Evolutionary conservation across 192 early-diverging fungal species (phyloP).

Genomic region (Dimargaris xerosporica): DNA sequence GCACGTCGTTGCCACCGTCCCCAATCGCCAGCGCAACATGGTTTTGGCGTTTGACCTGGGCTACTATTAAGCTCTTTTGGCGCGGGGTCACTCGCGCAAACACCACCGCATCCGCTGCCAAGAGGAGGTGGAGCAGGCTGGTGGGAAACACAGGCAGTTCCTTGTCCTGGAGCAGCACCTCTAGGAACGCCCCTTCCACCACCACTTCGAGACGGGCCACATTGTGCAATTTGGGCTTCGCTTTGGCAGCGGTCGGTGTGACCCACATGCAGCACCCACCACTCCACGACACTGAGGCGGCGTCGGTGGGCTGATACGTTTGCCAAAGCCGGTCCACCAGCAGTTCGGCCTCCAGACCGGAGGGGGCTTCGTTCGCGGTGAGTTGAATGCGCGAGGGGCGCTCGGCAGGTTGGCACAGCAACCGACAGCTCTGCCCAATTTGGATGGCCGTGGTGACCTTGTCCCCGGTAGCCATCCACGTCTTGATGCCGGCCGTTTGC

Average conservation of each 20-base stretch:
- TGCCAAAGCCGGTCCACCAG: conserved; percentile 49
- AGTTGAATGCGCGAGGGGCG: conserved; percentile 78
- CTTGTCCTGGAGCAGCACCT: conserved; percentile 33
- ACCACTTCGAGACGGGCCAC: conserved; percentile 47
- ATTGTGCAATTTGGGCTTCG: conserved; percentile 14
- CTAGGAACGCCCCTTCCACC: conserved; percentile 84
- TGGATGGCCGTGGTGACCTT: conserved; percentile 97
- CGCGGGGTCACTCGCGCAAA: conserved; percentile 92
- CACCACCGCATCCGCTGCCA: conserved; percentile 72
- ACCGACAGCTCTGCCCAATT: conserved; percentile 88
- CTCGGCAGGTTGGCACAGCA: conserved; percentile 59
- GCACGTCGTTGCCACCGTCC: conserved; percentile 94
- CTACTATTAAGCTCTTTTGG: conserved; percentile 93
- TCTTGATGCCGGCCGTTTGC: conserved; percentile 73
- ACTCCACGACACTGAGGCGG: conserved; percentile 2
- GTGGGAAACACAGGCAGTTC: conserved; percentile 59
- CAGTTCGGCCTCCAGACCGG: conserved; percentile 47
- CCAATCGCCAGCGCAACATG: conserved; percentile 86
- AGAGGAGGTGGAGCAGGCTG: conserved; percentile 32
- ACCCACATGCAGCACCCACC: neutral
- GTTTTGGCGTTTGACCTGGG: conserved; percentile 63
- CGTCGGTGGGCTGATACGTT: conserved; percentile 16
- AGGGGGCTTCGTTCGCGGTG: conserved; percentile 33
- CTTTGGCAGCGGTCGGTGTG: neutral
- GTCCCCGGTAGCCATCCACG: conserved; percentile 96